Evolutionary conservation across 202 grass and related monocot genomes (phyloP), one percentile per base, ranked within the genome.

Genomic region (Miscanthus sacchariflorus): DNA sequence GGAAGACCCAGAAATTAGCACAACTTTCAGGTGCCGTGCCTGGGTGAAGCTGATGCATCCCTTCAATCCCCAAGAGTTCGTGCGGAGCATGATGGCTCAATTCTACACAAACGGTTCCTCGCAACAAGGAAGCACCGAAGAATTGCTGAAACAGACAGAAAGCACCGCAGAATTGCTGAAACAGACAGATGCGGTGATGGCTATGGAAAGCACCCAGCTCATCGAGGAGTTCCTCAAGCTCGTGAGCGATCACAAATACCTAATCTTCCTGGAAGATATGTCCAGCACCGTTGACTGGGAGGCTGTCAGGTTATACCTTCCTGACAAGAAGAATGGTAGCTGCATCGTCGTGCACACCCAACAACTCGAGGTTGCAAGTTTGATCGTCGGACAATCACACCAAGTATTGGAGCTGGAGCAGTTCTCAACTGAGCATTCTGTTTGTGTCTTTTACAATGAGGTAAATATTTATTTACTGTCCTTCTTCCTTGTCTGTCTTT

Each of bases 261-360:
- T 61, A 61, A n/a, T 61, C 56, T 5, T 84, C 25, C 28, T 84
- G 25, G 81, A 84, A 45, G 35, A 74, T 12, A 4, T 84, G n/a
- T 21, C 33, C 6, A 45, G 50, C 21, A 6, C 15, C 1, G 21
- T 12, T 14, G 69, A 42, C 1, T 84, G 81, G 81, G 48, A 63
- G 7, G 7, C 14, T 0, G 56, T 84, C 52, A 84, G 18, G 14
- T 0, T n/a, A 1, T 54, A 52, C 50, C 54, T 84, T 1, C 69
- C 70, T 64, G 68, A 59, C 21, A 58, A 38, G 17, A 58, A 58
- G 18, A 58, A 58, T 2, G 54, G 54, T 2, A 58, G 54, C 54
- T 58, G 54, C 54, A 58, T 58, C 18, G 54, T 58, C 0, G 54
- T 58, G 54, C 54, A 58, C 18, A 58, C 54, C 18, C 18, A 21